A percentile compares a stretch with the other conserved stretches of the same genome.
Conservation (phyloP, 345 rosid genomes). For the Excoecaria cochinchinensis region DNA sequence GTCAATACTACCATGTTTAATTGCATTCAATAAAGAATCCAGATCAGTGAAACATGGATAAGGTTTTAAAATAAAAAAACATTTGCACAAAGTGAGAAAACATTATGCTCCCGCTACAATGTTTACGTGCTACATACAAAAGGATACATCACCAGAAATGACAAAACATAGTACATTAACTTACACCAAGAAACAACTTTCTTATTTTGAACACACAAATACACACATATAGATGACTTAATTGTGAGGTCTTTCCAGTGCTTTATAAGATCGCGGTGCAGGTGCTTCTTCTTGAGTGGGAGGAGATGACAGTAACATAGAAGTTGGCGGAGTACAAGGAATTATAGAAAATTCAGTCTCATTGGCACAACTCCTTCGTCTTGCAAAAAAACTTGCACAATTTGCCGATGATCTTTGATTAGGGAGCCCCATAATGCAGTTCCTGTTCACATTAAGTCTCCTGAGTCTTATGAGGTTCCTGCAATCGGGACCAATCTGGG, state of each 20-base stretch:
- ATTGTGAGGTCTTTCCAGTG: conserved; percentile 8
- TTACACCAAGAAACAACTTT: background rate
- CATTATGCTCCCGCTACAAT: no score
- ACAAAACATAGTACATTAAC: background rate
- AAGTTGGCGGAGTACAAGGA: conserved; percentile 6
- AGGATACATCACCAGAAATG: no score
- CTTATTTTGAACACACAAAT: background rate
- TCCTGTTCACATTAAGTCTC: conserved; percentile 23
- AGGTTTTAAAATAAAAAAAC: no score
- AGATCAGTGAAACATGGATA: no score
- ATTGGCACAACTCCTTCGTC: conserved; percentile 8
- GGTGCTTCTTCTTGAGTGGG: conserved; percentile 11
- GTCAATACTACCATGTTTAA: no score
- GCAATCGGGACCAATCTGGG: conserved; percentile 32
- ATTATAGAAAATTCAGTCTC: background rate
- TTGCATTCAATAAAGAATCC: no score
- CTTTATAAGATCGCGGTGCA: conserved; percentile 16
- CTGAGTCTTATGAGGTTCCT: conserved; percentile 18
- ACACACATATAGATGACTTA: background rate
- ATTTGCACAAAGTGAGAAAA: no score
- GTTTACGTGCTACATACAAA: no score
- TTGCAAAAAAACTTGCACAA: conserved; percentile 14
- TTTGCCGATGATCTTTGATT: conserved; percentile 28
- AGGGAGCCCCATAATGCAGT: conserved; percentile 28
- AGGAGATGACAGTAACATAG: conserved; percentile 7